Evolutionary conservation across 1,284 basidiomycete genomes (phyloP), one percentile per base, ranked within the genome.

Genomic region (Malassezia sp.): DNA sequence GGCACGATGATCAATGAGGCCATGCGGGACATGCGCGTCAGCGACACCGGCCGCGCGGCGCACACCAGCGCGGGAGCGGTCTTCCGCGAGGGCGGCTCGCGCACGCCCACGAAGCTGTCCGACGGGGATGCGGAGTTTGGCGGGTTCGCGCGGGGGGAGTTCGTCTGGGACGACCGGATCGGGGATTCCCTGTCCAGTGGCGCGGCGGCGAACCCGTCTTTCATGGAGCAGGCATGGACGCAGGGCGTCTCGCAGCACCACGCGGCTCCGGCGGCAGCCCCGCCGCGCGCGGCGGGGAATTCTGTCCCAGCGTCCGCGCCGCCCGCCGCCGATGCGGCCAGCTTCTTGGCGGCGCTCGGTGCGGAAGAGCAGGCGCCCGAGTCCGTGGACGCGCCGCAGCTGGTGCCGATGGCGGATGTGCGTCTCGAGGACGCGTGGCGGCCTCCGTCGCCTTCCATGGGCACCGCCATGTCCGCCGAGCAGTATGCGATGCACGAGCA

Each of bases 401-500:
- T 21, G 14, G n/a, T 30, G 7, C 18, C 31, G 9, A 7, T 44
- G 21, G 27, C 26, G 1, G 20, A 23, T 20, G 29, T 40, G 20
- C 22, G 14, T 1, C 34, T 49, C 2, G 34, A 20, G 4, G 35
- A 38, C 11, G 30, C 8, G 15, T 49, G 47, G 47, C 41, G 41
- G 5, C 47, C 47, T 8, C 47, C 47, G 10, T 43, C 47, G 5
- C 47, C 47, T 1, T 49, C 41, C 9, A 24, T 34, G 11, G 35
- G 36, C 22, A 7, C 21, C 2, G 14, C 7, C 2, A 44, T 50
- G 29, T 39, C 22, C 11, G 22, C 27, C 8, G 48, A 50, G 32
- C 42, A 50, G 36, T 35, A 50, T 15, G 30, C 18, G 15, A 39
- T 50, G 48, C 48, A 50, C 30, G 42, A 32, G 17, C 31, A 24